These are phyloP conservation scores for Epichloe coenophiala DNA, from an alignment of 2,329 filamentous ascomycete species.

Conservation along the genomic window DNA sequence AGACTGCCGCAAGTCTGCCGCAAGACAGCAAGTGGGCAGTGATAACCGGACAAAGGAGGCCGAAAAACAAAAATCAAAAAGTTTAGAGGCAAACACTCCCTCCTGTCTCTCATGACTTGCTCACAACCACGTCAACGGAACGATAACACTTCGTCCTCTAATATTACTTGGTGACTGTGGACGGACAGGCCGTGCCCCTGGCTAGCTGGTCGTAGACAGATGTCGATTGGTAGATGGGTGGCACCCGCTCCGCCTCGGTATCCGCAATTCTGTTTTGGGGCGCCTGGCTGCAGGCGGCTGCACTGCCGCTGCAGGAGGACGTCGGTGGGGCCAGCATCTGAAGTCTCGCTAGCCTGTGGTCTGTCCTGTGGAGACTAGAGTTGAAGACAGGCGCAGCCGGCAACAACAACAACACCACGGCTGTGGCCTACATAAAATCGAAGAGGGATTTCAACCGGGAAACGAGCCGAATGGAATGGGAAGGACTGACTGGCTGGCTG, in stretches of 20 bases:
- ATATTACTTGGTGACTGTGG: background rate
- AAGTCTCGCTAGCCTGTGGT: background rate
- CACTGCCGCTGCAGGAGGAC: background rate
- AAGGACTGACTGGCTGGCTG: background rate
- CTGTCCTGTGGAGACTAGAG: background rate
- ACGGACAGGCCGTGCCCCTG: background rate
- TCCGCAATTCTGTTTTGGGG: background rate
- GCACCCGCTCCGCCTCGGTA: background rate
- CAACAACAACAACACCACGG: background rate
- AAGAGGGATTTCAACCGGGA: background rate
- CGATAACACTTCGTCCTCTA: too few species aligned
- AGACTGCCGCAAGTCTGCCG: too few species aligned
- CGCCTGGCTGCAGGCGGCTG: background rate
- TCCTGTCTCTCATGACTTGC: too few species aligned
- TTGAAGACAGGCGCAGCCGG: background rate
- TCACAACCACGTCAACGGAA: too few species aligned
- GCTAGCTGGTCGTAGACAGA: background rate
- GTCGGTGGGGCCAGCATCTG: background rate
- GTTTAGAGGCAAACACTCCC: too few species aligned
- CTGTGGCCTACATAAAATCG: background rate
- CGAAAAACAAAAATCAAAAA: too few species aligned
- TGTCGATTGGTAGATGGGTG: background rate
- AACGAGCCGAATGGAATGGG: background rate
- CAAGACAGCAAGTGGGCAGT: too few species aligned
- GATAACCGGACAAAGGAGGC: too few species aligned